Evolutionary conservation across 441 rosid species (phyloP), one percentile per base, ranked within the genome.

Genomic region (Euphorbia corollata): DNA sequence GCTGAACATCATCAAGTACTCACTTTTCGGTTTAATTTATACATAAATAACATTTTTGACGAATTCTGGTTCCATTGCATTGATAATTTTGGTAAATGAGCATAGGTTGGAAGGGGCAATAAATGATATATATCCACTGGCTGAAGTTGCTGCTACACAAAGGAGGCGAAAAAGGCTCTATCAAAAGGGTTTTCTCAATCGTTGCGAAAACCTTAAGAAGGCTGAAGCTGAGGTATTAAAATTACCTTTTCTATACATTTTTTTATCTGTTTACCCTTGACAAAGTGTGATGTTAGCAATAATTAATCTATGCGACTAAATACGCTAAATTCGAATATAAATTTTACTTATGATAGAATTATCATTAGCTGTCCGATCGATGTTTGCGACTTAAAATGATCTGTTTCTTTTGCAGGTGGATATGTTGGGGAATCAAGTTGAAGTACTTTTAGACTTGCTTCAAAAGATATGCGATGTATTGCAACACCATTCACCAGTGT

Each of bases 401-500:
- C 3, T 48, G 0, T 64, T 32, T 47, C 56, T 2, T 41, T 27
- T 27, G 32, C 32, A 92, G 98, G 97, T 92, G 68, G 94, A 90
- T 78, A 79, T 90, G 59, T 83, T 90, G 43, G 97, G 87, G 0
- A 88, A 92, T 79, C 96, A 83, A 80, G 98, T 90, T 16, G 97
- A 87, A 36, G 68, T 41, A 6, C 88, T 85, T 20, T 64, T 74
- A 65, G 63, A 61, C 63, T 65, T 85, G 39, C 88, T 92, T 20
- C 75, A 86, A 74, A 83, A 77, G 80, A 78, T 81, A 71, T 81
- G 81, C 71, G 54, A 56, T 59, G 73, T 74, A 59, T 75, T 90
- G 20, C 64, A 59, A 69, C 81, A 75, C 32, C 59, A 81, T 71
- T 76, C 90, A 58, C 80, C 77, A 11, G 73, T 74, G 55, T 59